Conservation (phyloP, 257 asterid genomes). For the Voacanga thouarsii region DNA sequence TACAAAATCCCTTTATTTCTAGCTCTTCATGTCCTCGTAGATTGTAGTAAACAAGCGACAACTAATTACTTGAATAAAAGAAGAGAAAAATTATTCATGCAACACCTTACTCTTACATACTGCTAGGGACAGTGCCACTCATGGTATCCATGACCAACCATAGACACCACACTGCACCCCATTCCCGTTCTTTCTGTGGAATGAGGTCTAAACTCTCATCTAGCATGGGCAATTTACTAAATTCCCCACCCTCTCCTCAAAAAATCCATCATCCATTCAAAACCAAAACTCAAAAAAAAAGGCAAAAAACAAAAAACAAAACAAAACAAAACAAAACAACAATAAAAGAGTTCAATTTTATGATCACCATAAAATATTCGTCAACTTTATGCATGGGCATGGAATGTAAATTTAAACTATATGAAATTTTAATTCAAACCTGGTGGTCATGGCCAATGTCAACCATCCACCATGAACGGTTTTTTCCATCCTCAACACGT, state of each 20-base stretch:
- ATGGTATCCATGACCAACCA: not conserved
- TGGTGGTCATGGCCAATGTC: slow-evolving; percentile 88
- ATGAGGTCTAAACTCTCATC: no score
- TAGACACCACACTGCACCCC: not conserved
- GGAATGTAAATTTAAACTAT: not conserved
- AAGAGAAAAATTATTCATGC: not conserved
- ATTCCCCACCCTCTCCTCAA: no score
- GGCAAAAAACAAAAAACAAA: no score
- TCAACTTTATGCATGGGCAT: not conserved
- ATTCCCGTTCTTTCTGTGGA: no score
- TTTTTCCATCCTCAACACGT: slow-evolving; percentile 64
- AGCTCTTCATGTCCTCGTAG: not conserved
- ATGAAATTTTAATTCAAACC: slow-evolving; percentile 38
- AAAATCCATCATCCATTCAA: no score
- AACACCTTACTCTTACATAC: not conserved
- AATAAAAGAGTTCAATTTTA: not conserved
- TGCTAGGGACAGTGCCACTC: not conserved
- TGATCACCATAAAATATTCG: not conserved
- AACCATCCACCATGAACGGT: slow-evolving; percentile 88
- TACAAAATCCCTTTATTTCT: not conserved
- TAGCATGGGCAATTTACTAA: no score
- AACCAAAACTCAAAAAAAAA: no score
- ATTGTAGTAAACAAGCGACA: not conserved
- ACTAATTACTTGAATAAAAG: not conserved
- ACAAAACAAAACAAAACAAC: no score